Base-by-base conservation (phyloP, 2,329 filamentous ascomycete genomes). In the Ceratocystis smalleyi region DNA sequence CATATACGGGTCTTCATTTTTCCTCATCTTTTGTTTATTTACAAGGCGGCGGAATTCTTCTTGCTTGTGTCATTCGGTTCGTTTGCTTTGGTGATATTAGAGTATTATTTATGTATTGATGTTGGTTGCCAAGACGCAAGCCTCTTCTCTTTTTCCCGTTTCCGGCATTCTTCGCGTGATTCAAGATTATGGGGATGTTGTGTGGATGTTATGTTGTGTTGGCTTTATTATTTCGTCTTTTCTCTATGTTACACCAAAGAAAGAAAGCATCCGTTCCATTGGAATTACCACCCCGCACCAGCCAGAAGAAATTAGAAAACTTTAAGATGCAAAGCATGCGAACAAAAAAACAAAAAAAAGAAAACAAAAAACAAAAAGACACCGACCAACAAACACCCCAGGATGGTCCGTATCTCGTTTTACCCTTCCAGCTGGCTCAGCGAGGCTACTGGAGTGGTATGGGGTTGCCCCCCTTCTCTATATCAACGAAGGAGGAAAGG, bases 161-260 rank as follows among this genome's bases (percentile, higher is more conserved):
- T 54, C 32, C 17, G 43, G 32, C 17, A 30, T 35, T 47, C 7
- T 63, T 45, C 19, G 19, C 32, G 45, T 27, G 32, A 45, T 63
- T 43, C 7, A 63, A 24, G 47, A 55, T 43, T 24, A 15, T 45
- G 35, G 57, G 51, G 10, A 32, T 30, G 22, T 35, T 57, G n/a
- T n/a, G n/a, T n/a, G n/a, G n/a, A n/a, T n/a, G n/a, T n/a, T n/a
- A 32, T 27, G 22, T 57, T 57, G 47, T 61, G 7, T 17, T 47
- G n/a, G 27, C 19, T 43, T 43, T 47, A 45, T 61, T 17, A 45
- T 47, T n/a, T 45, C 22, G 22, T 61, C 22, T 61, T 61, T 61
- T 61, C n/a, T 61, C 22, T 43, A 43, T 45, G 12, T 43, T 57
- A n/a, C 51, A 57, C 51, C 51, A 30, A 57, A 57, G 51, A 24